A percentile compares a stretch with the other conserved stretches of the same genome.
Conservation (phyloP, 2,329 filamentous ascomycete genomes). For the Arthrobotrys megalospora region DNA sequence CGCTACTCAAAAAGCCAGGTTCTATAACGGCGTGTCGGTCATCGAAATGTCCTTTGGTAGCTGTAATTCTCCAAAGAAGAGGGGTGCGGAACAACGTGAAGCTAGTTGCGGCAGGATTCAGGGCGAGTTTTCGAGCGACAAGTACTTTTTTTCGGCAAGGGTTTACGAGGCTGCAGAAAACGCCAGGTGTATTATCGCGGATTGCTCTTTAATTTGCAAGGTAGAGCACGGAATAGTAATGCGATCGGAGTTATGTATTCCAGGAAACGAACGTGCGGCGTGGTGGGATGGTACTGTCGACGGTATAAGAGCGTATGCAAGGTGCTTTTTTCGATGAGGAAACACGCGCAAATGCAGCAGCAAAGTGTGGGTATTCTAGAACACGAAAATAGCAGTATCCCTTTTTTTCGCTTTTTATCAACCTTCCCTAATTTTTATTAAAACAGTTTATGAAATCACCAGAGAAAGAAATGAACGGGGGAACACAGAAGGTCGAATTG, state of each 20-base stretch:
- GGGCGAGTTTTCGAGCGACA: background rate
- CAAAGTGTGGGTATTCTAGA: slow-evolving; percentile 29
- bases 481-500: background rate
- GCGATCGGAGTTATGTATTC: slow-evolving; percentile 29
- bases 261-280: slow-evolving; percentile 17
- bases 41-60: slow-evolving; percentile 11
- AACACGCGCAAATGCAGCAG: slow-evolving; percentile 54
- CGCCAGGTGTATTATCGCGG: slow-evolving; percentile 9
- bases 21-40: slow-evolving; percentile 26
- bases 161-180: slow-evolving; percentile 2
- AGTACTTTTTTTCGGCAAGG: background rate
- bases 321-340: slow-evolving; percentile 22
- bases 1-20: slow-evolving; percentile 10
- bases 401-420: background rate
- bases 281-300: slow-evolving; percentile 7
- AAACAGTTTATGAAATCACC: background rate
- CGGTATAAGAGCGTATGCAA: slow-evolving; percentile 7
- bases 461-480: background rate
- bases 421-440: background rate
- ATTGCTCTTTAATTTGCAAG: background rate
- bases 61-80: background rate
- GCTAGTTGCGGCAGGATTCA: slow-evolving; percentile 10
- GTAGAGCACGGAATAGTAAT: background rate
- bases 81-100: background rate
- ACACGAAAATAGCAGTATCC: slow-evolving; percentile 14